A percentile compares a stretch with the other conserved stretches of the same genome.
Evolutionary conservation across 2,329 filamentous ascomycete genomes (phyloP).

Genomic region (Sarocladium oryzae): DNA sequence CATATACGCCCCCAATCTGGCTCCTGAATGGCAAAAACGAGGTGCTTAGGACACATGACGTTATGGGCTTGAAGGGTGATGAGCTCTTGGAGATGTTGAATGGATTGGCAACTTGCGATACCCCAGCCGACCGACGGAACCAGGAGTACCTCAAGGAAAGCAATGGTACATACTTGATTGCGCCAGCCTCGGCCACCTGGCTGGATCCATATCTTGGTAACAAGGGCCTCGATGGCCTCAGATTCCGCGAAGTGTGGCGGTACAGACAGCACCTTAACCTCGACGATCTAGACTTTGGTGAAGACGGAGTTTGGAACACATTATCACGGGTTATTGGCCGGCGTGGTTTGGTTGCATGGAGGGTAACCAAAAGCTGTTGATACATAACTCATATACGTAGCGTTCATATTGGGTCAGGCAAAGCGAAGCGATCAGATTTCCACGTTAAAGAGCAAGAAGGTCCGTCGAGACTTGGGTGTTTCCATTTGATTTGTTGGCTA

Average conservation of each 20-base stretch:
- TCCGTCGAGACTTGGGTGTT: slow-evolving; percentile 5
- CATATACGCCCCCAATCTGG: slow-evolving; percentile 77
- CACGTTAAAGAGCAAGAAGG: not conserved
- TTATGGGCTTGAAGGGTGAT: slow-evolving; percentile 64
- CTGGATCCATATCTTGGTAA: slow-evolving; percentile 57
- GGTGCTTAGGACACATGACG: slow-evolving; percentile 61
- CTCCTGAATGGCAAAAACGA: slow-evolving; percentile 70
- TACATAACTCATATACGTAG: not conserved
- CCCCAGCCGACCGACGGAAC: slow-evolving; percentile 47
- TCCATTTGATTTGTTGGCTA: not conserved
- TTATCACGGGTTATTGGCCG: slow-evolving; percentile 60
- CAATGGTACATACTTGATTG: slow-evolving; percentile 63
- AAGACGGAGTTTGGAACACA: slow-evolving; percentile 69
- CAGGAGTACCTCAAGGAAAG: slow-evolving; percentile 53
- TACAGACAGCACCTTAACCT: slow-evolving; percentile 64
- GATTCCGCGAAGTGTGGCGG: slow-evolving; percentile 65
- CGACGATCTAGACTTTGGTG: slow-evolving; percentile 73
- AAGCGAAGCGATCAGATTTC: slow-evolving; percentile 2
- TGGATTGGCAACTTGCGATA: slow-evolving; percentile 56
- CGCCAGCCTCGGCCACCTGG: slow-evolving; percentile 65
- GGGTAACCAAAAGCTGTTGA: slow-evolving; percentile 55
- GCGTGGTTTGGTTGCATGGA: slow-evolving; percentile 55
- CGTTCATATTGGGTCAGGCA: not conserved
- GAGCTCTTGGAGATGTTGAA: slow-evolving; percentile 53
- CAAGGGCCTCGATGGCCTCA: slow-evolving; percentile 51